Base-by-base conservation (phyloP, 2,329 filamentous ascomycete species). In the Fusarium devonianum region DNA sequence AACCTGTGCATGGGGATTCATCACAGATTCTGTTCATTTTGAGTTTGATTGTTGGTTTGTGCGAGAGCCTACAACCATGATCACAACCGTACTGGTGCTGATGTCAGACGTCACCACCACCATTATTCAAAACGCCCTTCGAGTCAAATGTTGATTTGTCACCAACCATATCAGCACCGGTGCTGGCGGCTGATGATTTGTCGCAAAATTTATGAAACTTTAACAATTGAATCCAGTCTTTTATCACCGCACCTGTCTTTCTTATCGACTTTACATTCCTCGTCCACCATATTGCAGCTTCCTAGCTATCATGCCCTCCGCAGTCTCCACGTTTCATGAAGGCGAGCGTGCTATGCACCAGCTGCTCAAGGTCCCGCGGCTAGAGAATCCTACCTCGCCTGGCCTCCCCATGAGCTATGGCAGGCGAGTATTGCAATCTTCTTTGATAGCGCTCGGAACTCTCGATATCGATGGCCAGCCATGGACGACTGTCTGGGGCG, bases 401-500 rank as follows among this genome's bases (percentile, higher is more conserved):
- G 84, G 83, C 42, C 78, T 94, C 2, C 84, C 84, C 1, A 75
- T 78, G 5, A 77, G 82, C 12, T 86, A 87, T 16, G 82, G 77
- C 2, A 74, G 78, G 54, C 80, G 89, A 53, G 77, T 92, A 3
- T 76, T 80, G 39, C 72, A 73, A 12, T 85, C 84, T 1, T 85
- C 89, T 1, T 75, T 94, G 7, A 75, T 94, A 11, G 89, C 89
- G 0, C 72, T 95, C 13, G 90, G 90, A 1, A 83, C 88, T 0
- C 71, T 92, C 2, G 90, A 94, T 64, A 69, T 73, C 3, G 64
- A 84, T 14, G 80, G 80, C 2, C 75, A 82, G 14, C 89, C 88
- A 2, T 95, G 90, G 90, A 88, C 87, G 12, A 88, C 88, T 0
- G 56, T 95, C 7, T 88, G 88, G 84, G 89, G 89, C n/a, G 90